Evolutionary conservation across 2,329 filamentous ascomycete genomes (phyloP).

Genomic region (Pseudogymnoascus sp.): DNA sequence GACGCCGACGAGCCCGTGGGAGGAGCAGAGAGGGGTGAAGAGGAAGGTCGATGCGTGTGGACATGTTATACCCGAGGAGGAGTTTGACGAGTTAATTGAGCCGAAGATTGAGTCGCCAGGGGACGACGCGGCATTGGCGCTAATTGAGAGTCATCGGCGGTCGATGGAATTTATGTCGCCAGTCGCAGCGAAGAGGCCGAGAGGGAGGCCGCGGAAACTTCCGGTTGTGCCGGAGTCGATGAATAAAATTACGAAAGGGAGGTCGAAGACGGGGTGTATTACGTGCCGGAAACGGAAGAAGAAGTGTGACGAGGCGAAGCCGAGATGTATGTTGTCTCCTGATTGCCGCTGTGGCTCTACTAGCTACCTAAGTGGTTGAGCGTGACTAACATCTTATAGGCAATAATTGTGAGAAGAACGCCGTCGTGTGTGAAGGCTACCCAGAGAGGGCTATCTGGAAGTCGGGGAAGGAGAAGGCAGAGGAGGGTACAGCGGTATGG

Average conservation of each 20-base stretch:
- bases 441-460: slow-evolving; percentile 81
- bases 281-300: slow-evolving; percentile 62
- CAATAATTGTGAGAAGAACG: slow-evolving; percentile 87
- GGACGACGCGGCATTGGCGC: background rate
- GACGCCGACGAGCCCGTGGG: background rate
- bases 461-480: slow-evolving; percentile 65
- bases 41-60: background rate
- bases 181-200: slow-evolving; percentile 46
- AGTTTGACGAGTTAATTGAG: background rate
- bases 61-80: background rate
- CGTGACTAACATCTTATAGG: slow-evolving; percentile 38
- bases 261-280: slow-evolving; percentile 60
- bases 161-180: background rate
- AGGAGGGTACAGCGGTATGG: slow-evolving; percentile 47
- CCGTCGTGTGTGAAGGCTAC: slow-evolving; percentile 84
- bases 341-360: background rate
- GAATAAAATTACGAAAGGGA: slow-evolving; percentile 68
- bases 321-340: slow-evolving; percentile 47
- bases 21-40: background rate
- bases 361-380: background rate
- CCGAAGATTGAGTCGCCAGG: background rate
- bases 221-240: slow-evolving; percentile 49
- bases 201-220: slow-evolving; percentile 77
- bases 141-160: background rate
- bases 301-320: slow-evolving; percentile 63